These are phyloP conservation scores for Potentilla sterilis DNA, from an alignment of 306 rosid species.

Conservation along the genomic window DNA sequence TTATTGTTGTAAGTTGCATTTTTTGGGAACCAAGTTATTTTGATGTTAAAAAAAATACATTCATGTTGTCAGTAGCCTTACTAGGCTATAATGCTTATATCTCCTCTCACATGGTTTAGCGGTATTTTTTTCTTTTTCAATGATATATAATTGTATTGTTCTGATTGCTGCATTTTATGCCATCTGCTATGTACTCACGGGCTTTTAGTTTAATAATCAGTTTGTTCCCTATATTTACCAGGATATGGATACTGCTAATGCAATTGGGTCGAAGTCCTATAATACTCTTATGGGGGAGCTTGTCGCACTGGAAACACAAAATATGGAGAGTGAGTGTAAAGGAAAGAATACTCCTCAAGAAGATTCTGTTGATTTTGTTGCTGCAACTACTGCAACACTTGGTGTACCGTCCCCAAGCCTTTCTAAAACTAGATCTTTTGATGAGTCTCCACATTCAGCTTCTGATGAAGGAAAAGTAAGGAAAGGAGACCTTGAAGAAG, in stretches of 20 bases:
- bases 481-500: slow-evolving; percentile 95
- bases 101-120: neutral
- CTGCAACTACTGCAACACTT: slow-evolving; percentile 95
- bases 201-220: slow-evolving; percentile 31
- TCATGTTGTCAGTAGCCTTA: slow-evolving; percentile 4
- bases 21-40: neutral
- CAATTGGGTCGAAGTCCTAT: slow-evolving; percentile 86
- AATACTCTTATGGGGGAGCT: slow-evolving; percentile 91
- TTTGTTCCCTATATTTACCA: slow-evolving; percentile 34
- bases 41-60: neutral
- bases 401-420: slow-evolving; percentile 97
- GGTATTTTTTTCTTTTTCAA: neutral
- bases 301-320: slow-evolving; percentile 81
- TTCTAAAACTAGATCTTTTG: slow-evolving; percentile 73
- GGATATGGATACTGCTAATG: slow-evolving; percentile 70
- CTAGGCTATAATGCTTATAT: neutral
- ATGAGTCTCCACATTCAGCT: slow-evolving; percentile 62
- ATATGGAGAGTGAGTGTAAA: slow-evolving; percentile 39
- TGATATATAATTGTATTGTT: neutral
- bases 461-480: slow-evolving; percentile 43
- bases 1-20: neutral
- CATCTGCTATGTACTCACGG: slow-evolving; percentile 16
- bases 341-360: slow-evolving; percentile 59
- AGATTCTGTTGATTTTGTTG: slow-evolving; percentile 90
- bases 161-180: neutral